Evolutionary conservation across 352 stramenopile species (phyloP).

Genomic region (Phytophthora palmivora): DNA sequence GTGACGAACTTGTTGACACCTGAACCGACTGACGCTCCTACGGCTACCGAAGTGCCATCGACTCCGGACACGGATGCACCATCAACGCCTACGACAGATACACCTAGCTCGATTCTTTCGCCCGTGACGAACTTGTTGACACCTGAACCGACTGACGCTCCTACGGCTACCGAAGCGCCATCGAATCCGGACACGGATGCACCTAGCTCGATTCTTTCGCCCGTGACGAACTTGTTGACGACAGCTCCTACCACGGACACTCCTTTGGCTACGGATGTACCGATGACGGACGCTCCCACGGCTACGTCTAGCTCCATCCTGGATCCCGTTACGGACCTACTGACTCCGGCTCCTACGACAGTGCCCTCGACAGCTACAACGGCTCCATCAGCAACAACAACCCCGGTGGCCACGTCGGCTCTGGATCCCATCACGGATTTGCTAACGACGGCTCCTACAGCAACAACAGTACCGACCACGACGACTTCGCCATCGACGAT

Average conservation of each 20-base stretch:
- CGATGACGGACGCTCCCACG: constrained; percentile 2
- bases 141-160: too few species aligned
- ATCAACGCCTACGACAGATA: too few species aligned
- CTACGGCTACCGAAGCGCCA: too few species aligned
- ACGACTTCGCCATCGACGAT: constrained; percentile 16
- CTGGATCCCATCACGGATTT: constrained; percentile 16
- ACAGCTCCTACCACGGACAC: constrained; percentile 2
- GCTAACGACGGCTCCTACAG: constrained; percentile 15
- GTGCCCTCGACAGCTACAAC: constrained; percentile 12
- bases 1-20: too few species aligned
- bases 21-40: too few species aligned
- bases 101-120: too few species aligned
- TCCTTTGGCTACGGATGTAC: constrained; percentile 7
- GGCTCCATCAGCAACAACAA: constrained; percentile 19
- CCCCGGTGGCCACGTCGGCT: constrained; percentile 9
- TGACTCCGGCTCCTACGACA: constrained; percentile 30
- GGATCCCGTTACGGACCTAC: constrained; percentile 27
- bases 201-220: constrained; percentile 11
- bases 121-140: too few species aligned
- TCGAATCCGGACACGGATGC: not conserved
- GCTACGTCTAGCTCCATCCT: constrained; percentile 1
- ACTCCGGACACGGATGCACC: too few species aligned
- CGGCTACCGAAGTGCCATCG: too few species aligned
- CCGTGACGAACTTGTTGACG: constrained; percentile 22
- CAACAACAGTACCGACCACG: not conserved